These are phyloP conservation scores for Vickermania ingenoplastis DNA, from an alignment of 208 protist species.

Conservation along the genomic window DNA sequence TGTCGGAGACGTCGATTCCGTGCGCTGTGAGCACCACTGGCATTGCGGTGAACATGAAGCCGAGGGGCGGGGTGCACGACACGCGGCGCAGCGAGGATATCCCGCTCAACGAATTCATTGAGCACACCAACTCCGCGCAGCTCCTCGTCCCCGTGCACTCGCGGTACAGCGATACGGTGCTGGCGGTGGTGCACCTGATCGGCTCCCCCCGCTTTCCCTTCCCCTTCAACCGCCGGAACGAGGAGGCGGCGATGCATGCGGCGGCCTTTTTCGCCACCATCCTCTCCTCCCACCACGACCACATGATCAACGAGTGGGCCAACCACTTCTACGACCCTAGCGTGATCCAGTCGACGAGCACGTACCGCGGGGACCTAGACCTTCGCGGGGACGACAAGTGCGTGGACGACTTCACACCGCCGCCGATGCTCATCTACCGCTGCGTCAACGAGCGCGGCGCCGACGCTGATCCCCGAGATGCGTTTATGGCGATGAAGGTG, in stretches of 20 bases:
- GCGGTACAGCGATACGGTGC: conserved; percentile 29
- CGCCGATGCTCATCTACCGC: conserved; percentile 61
- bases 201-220: conserved; percentile 59
- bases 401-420: conserved; percentile 68
- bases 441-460: conserved; percentile 36
- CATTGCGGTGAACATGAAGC: conserved; percentile 73
- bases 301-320: conserved; percentile 77
- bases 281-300: conserved; percentile 71
- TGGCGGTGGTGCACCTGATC: conserved; percentile 78
- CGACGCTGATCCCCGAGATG: conserved; percentile 56
- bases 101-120: conserved; percentile 61
- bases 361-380: conserved; percentile 60
- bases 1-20: conserved; percentile 57
- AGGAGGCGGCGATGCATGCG: conserved; percentile 60
- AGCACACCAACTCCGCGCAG: conserved; percentile 60
- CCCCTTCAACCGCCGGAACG: conserved; percentile 75
- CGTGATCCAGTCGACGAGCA: conserved; percentile 34
- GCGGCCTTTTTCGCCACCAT: conserved; percentile 63
- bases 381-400: conserved; percentile 63
- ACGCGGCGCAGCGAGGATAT: conserved; percentile 18
- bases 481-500: conserved; percentile 36
- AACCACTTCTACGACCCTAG: conserved; percentile 79
- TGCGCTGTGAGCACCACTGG: conserved; percentile 63
- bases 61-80: conserved; percentile 17
- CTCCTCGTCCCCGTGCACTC: conserved; percentile 69